Evolutionary conservation across 805 yeast species (phyloP).

Genomic region (Candida glaebosa): DNA sequence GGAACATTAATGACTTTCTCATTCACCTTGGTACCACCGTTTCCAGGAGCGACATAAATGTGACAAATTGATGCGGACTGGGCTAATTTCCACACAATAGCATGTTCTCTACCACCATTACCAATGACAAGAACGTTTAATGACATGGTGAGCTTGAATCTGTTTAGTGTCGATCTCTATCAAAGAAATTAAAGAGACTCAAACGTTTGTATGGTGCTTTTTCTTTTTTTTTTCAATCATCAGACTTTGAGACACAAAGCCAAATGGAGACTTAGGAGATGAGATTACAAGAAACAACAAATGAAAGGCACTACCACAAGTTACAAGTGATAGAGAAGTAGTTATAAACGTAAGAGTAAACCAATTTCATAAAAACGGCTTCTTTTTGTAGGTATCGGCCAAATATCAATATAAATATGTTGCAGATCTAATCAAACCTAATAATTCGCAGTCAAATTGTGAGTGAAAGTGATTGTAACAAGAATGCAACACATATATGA

Average conservation of each 20-base stretch:
- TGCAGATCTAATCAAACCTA: too few species aligned
- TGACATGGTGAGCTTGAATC: conserved; percentile 8
- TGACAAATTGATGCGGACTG: conserved; percentile 70
- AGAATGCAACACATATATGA: too few species aligned
- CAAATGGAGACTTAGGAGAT: background rate
- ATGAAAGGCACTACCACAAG: too few species aligned
- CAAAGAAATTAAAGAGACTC: background rate
- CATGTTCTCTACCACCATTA: conserved; percentile 99
- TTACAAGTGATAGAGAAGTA: too few species aligned
- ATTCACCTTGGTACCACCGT: conserved; percentile 80
- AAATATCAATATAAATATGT: too few species aligned
- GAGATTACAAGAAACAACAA: background rate
- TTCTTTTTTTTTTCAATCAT: background rate
- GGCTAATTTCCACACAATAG: conserved; percentile 84
- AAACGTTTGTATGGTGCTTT: background rate
- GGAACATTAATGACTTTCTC: conserved; percentile 67
- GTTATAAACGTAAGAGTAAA: too few species aligned
- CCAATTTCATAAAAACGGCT: too few species aligned
- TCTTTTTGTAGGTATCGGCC: too few species aligned
- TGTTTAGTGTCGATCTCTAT: background rate
- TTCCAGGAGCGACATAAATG: conserved; percentile 93
- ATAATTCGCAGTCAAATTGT: too few species aligned
- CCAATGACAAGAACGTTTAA: conserved; percentile 81
- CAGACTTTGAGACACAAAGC: background rate
- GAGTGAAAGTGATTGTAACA: too few species aligned